These are phyloP conservation scores for Leccinum olivaceopallidum DNA, from an alignment of 768 basidiomycete genomes.

Conservation along the genomic window DNA sequence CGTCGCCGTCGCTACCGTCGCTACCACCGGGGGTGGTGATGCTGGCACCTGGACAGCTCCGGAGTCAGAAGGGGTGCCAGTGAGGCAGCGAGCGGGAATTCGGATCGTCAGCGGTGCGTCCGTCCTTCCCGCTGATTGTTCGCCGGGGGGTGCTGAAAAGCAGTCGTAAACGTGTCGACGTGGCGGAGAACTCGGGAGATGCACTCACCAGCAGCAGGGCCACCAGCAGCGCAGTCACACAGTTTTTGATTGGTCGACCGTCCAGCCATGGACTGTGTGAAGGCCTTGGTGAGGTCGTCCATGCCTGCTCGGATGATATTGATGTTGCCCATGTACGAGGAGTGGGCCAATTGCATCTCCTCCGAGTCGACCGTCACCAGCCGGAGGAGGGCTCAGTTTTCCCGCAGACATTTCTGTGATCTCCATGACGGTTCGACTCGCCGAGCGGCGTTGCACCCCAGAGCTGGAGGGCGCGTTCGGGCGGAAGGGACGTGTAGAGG, in stretches of 20 bases:
- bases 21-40: neutral
- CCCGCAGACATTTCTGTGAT: no score
- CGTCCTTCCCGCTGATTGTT: neutral
- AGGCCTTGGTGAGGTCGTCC: neutral
- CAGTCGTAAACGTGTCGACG: neutral
- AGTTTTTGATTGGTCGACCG: neutral
- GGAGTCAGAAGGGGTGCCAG: neutral
- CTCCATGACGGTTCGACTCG: no score
- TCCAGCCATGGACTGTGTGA: neutral
- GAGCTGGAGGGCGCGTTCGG: no score
- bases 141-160: neutral
- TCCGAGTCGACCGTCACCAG: neutral
- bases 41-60: neutral
- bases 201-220: neutral
- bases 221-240: no score
- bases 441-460: no score
- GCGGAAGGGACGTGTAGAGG: no score
- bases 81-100: neutral
- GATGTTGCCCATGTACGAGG: neutral
- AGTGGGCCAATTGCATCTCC: neutral
- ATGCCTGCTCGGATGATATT: neutral
- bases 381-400: neutral
- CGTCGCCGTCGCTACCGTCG: neutral
- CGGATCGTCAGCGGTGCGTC: neutral
- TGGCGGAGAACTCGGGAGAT: neutral